These are phyloP conservation scores for Kodamaea lidongshanica DNA, from an alignment of 805 yeast species.

Conservation along the genomic window DNA sequence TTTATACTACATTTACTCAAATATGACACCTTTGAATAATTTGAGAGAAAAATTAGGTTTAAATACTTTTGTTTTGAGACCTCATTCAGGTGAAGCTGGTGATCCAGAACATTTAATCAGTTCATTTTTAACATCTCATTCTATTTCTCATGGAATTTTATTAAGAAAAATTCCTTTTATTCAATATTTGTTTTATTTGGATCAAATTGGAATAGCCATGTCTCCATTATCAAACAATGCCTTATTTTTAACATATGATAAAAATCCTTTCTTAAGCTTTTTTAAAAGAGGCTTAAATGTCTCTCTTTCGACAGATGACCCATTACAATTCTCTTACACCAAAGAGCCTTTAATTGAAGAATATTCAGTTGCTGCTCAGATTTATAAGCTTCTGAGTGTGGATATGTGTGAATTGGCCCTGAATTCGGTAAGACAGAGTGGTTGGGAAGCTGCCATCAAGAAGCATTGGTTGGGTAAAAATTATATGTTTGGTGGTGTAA, in stretches of 20 bases:
- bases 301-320: conserved; percentile 94
- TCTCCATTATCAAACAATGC: conserved; percentile 97
- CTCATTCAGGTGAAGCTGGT: conserved; percentile 99
- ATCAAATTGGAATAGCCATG: conserved; percentile 97
- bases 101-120: conserved; percentile 95
- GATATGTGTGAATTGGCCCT: conserved; percentile 97
- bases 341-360: conserved; percentile 97
- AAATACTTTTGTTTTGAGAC: conserved; percentile 90
- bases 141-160: conserved; percentile 92
- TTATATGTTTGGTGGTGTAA: conserved; percentile 53
- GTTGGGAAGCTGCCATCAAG: conserved; percentile 83
- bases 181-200: conserved; percentile 87
- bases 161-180: conserved; percentile 91
- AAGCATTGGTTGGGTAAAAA: conserved; percentile 86
- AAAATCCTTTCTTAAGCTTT: conserved; percentile 88
- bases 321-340: conserved; percentile 93
- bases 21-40: conserved; percentile 77
- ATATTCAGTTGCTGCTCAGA: conserved; percentile 97
- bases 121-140: conserved; percentile 83
- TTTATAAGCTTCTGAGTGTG: conserved; percentile 86
- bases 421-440: conserved; percentile 89
- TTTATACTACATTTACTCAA: conserved; percentile 81
- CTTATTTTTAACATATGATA: conserved; percentile 88
- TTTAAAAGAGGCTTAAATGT: conserved; percentile 93
- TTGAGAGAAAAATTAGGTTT: conserved; percentile 71